Evolutionary conservation across 768 basidiomycete genomes (phyloP).

Genomic region (Ephemerocybe angulata): DNA sequence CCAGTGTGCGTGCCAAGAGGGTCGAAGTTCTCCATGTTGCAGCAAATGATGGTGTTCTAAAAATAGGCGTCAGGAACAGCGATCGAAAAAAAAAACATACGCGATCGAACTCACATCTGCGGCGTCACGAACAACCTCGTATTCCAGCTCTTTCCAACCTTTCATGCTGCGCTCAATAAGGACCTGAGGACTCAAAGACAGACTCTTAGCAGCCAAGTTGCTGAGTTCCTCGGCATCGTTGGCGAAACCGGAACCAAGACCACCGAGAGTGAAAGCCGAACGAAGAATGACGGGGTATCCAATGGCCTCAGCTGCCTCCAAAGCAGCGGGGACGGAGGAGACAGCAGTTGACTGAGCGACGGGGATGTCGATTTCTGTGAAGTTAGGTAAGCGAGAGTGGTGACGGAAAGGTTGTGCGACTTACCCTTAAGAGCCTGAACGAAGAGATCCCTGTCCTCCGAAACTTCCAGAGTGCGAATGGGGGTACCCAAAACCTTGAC

Average conservation of each 20-base stretch:
- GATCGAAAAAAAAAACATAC: not conserved
- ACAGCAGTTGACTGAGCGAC: slow-evolving; percentile 95
- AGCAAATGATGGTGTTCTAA: slow-evolving; percentile 98
- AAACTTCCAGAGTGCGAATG: slow-evolving; percentile 90
- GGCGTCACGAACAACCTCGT: slow-evolving; percentile 96
- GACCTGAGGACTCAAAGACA: slow-evolving; percentile 90
- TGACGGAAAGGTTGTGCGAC: slow-evolving; percentile 17
- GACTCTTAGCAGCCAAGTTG: slow-evolving; percentile 87
- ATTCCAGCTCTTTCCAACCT: slow-evolving; percentile 99
- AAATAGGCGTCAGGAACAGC: slow-evolving; percentile 13
- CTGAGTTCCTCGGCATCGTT: slow-evolving; percentile 91
- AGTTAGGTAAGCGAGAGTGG: slow-evolving; percentile 9
- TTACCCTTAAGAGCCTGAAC: slow-evolving; percentile 92
- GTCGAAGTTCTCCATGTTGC: slow-evolving; percentile 99
- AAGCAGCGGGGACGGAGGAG: slow-evolving; percentile 89
- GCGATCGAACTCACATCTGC: slow-evolving; percentile 71
- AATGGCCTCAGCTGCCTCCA: slow-evolving; percentile 85
- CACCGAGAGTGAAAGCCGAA: slow-evolving; percentile 95
- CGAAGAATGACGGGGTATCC: slow-evolving; percentile 98
- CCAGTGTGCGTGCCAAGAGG: slow-evolving; percentile 98
- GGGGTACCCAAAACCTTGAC: slow-evolving; percentile 94
- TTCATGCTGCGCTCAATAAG: slow-evolving; percentile 98
- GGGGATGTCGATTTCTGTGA: slow-evolving; percentile 92
- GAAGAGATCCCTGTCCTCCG: slow-evolving; percentile 96
- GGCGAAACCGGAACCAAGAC: slow-evolving; percentile 97